Evolutionary conservation across 208 protist genomes (phyloP).

Genomic region (Trypanosoma melophagium): DNA sequence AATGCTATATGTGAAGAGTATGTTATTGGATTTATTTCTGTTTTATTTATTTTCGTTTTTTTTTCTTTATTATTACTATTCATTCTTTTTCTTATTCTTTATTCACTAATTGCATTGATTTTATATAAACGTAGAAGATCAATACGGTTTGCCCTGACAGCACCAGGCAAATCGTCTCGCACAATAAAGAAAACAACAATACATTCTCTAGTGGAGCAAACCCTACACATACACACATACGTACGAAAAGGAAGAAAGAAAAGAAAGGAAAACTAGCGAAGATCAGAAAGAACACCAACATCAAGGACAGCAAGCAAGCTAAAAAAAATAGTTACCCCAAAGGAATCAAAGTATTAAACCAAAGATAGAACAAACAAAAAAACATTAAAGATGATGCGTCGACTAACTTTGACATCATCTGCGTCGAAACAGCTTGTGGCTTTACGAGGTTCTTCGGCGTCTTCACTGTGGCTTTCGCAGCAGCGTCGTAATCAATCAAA

Average conservation of each 20-base stretch:
- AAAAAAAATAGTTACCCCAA: slow-evolving; percentile 1
- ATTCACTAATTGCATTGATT: too few relatives aligned
- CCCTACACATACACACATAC: slow-evolving; percentile 5
- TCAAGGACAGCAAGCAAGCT: not conserved
- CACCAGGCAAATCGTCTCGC: too few relatives aligned
- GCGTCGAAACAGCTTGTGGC: not conserved
- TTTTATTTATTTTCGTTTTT: too few relatives aligned
- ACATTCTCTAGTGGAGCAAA: too few relatives aligned
- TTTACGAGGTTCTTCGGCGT: not conserved
- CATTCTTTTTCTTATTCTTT: too few relatives aligned
- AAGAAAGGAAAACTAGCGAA: not conserved
- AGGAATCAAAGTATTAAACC: slow-evolving; percentile 5
- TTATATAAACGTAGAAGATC: too few relatives aligned
- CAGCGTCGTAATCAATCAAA: slow-evolving; percentile 13
- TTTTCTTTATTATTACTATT: too few relatives aligned
- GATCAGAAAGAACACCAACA: not conserved
- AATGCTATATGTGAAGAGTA: too few relatives aligned
- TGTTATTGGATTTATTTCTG: too few relatives aligned
- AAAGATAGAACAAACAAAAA: not conserved
- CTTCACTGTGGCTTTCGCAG: slow-evolving; percentile 8
- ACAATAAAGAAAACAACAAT: too few relatives aligned
- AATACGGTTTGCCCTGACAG: too few relatives aligned
- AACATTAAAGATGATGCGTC: slow-evolving; percentile 59
- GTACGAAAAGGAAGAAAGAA: not conserved
- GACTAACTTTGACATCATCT: slow-evolving; percentile 19